These are phyloP conservation scores for Solanum okadae DNA, from an alignment of 257 asterid genomes.

Conservation along the genomic window DNA sequence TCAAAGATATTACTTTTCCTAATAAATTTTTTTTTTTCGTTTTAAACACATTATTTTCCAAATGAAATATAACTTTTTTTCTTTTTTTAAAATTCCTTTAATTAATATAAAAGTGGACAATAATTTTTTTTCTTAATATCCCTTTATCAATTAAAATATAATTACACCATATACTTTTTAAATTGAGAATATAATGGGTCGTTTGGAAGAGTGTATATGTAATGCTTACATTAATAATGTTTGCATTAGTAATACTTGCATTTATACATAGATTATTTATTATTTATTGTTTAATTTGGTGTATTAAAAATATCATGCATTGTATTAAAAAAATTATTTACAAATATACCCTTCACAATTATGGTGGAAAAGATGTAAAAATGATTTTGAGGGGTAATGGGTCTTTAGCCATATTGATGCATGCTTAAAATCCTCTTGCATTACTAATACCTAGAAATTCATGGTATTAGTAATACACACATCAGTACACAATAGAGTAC, in stretches of 20 bases:
- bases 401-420: not conserved
- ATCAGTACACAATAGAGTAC: not conserved
- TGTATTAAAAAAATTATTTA: not conserved
- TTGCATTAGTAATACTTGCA: not conserved
- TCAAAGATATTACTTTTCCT: not conserved
- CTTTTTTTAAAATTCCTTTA: not conserved
- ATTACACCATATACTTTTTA: not conserved
- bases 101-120: not conserved
- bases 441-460: not conserved
- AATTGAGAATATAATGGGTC: not conserved
- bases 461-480: not conserved
- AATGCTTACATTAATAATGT: no score
- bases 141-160: not conserved
- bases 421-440: no score
- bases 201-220: not conserved
- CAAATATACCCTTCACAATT: not conserved
- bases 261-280: no score
- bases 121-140: not conserved
- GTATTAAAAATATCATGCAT: not conserved
- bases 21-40: not conserved
- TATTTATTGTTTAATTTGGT: not conserved
- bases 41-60: no score
- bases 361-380: not conserved
- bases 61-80: no score
- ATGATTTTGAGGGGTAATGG: not conserved